Conservation (phyloP, 176 grass and related monocot species). For the Aegilops sharonensis region DNA sequence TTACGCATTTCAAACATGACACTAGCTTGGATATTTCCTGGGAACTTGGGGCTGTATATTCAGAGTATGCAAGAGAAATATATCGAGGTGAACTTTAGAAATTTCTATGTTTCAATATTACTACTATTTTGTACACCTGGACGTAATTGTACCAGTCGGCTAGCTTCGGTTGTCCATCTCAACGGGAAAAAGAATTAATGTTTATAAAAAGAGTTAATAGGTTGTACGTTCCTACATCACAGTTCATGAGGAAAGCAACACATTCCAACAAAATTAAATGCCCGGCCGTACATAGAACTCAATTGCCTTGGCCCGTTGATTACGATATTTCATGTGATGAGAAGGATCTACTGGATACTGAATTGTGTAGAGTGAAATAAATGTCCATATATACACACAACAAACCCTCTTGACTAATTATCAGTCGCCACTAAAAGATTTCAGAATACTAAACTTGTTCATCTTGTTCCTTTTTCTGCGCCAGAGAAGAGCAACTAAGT, state of each 20-base stretch:
- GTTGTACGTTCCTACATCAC: no score
- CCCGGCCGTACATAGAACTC: background rate
- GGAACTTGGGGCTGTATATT: background rate
- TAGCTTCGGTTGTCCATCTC: background rate
- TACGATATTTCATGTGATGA: conserved; percentile 16
- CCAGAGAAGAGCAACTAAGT: no score
- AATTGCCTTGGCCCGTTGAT: background rate
- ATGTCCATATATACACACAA: no score
- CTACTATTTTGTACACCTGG: background rate
- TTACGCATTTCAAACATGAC: background rate
- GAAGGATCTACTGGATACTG: background rate
- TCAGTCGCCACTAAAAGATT: no score
- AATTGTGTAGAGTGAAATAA: no score
- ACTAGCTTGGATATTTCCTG: background rate
- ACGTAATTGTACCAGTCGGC: no score
- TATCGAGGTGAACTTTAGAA: no score
- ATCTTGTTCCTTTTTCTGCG: background rate
- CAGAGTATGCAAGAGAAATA: background rate
- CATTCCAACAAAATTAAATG: background rate
- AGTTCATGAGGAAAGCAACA: background rate
- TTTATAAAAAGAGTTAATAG: background rate
- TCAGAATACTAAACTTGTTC: background rate
- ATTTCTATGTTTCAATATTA: background rate
- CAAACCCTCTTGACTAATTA: no score
- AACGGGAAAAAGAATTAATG: no score